These are phyloP conservation scores for Chalciporus piperatus DNA, from an alignment of 768 basidiomycete genomes.

Conservation along the genomic window DNA sequence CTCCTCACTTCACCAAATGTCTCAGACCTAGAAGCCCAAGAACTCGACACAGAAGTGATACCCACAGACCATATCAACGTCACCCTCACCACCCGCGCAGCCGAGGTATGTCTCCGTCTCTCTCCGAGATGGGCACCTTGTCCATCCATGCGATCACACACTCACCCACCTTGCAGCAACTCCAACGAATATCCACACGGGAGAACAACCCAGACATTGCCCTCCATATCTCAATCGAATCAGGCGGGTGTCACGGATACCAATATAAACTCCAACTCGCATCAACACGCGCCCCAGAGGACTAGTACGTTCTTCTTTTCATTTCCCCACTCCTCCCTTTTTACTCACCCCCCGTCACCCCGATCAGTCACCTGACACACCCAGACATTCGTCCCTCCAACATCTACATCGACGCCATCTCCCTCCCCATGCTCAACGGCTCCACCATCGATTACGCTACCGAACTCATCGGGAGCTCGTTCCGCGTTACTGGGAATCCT, in stretches of 20 bases:
- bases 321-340: not conserved
- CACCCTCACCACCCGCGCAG: slow-evolving; percentile 68
- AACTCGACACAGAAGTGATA: slow-evolving; percentile 60
- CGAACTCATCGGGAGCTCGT: slow-evolving; percentile 92
- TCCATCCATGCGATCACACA: not conserved
- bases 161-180: slow-evolving; percentile 54
- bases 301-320: slow-evolving; percentile 76
- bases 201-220: slow-evolving; percentile 39
- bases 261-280: slow-evolving; percentile 92
- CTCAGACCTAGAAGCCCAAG: slow-evolving; percentile 55
- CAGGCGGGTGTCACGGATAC: slow-evolving; percentile 98
- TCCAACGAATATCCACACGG: slow-evolving; percentile 59
- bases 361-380: slow-evolving; percentile 65
- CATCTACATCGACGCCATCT: slow-evolving; percentile 82
- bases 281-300: slow-evolving; percentile 57
- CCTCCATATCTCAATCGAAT: slow-evolving; percentile 82
- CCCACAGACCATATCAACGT: slow-evolving; percentile 52
- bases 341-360: not conserved
- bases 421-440: slow-evolving; percentile 81
- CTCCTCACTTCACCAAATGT: slow-evolving; percentile 50
- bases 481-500: slow-evolving; percentile 81
- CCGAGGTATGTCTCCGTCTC: slow-evolving; percentile 59
- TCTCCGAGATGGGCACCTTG: no score
- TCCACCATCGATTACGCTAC: slow-evolving; percentile 89
- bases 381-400: slow-evolving; percentile 69